Evolutionary conservation across 805 yeast genomes (phyloP).

Genomic region (Pichia heedii): DNA sequence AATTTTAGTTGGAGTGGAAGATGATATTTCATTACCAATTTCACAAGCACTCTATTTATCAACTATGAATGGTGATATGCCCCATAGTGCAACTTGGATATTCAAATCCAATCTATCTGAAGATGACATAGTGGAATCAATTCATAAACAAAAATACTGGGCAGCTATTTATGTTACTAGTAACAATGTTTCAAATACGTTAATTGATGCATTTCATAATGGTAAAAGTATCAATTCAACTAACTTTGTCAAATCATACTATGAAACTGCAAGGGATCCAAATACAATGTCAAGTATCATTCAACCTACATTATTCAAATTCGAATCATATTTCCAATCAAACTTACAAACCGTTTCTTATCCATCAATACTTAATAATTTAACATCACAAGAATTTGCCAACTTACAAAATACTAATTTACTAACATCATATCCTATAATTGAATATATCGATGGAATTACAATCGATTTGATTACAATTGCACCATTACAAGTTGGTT

Average conservation of each 20-base stretch:
- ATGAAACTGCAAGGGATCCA: slow-evolving; percentile 60
- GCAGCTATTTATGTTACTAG: slow-evolving; percentile 44
- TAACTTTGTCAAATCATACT: slow-evolving; percentile 24
- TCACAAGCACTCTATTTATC: slow-evolving; percentile 24
- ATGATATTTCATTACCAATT: slow-evolving; percentile 22
- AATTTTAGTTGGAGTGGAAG: slow-evolving; percentile 33
- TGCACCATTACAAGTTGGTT: slow-evolving; percentile 70
- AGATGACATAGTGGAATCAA: slow-evolving; percentile 33
- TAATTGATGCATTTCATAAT: slow-evolving; percentile 31
- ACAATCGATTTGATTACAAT: slow-evolving; percentile 36
- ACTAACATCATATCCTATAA: slow-evolving; percentile 16
- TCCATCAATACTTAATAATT: slow-evolving; percentile 24
- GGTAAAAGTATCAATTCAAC: slow-evolving; percentile 25
- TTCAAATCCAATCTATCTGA: slow-evolving; percentile 22
- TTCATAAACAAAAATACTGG: slow-evolving; percentile 57
- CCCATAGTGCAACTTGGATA: slow-evolving; percentile 30
- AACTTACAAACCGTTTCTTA: slow-evolving; percentile 13
- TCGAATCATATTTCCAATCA: slow-evolving; percentile 27
- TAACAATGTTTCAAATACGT: slow-evolving; percentile 34
- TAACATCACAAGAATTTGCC: slow-evolving; percentile 17
- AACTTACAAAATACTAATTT: slow-evolving; percentile 15
- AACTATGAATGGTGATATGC: slow-evolving; percentile 9
- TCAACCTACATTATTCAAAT: slow-evolving; percentile 31
- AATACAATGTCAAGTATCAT: slow-evolving; percentile 37
- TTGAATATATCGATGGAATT: slow-evolving; percentile 9